Evolutionary conservation across 2,329 filamentous ascomycete species (phyloP).

Genomic region (Pestalotiopsis sp.): DNA sequence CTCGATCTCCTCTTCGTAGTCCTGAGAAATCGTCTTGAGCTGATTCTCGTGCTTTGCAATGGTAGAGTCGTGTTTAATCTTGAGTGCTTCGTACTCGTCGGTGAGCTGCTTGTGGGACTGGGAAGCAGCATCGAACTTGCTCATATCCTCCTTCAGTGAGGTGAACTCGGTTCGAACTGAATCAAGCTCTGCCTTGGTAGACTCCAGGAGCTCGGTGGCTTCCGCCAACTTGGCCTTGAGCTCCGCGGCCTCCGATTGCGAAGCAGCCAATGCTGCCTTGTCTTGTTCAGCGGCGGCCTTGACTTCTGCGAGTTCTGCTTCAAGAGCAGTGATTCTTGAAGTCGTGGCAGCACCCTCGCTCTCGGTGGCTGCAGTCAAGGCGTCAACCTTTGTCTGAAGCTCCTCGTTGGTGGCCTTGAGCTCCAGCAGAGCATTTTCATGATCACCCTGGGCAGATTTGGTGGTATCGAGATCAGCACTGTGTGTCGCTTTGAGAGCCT

Average conservation of each 20-base stretch:
- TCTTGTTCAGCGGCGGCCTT: slow-evolving; percentile 50
- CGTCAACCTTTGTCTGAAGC: slow-evolving; percentile 58
- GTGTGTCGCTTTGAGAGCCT: slow-evolving; percentile 56
- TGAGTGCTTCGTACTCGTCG: slow-evolving; percentile 46
- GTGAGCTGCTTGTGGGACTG: slow-evolving; percentile 31
- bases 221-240: slow-evolving; percentile 38
- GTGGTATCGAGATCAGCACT: slow-evolving; percentile 51
- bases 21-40: slow-evolving; percentile 59
- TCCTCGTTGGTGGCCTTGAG: slow-evolving; percentile 54
- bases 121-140: slow-evolving; percentile 49
- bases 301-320: slow-evolving; percentile 54
- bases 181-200: slow-evolving; percentile 46
- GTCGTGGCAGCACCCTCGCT: slow-evolving; percentile 46
- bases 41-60: slow-evolving; percentile 57
- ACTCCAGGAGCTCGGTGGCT: slow-evolving; percentile 26
- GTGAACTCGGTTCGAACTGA: slow-evolving; percentile 52
- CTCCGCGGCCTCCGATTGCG: slow-evolving; percentile 42
- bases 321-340: slow-evolving; percentile 50
- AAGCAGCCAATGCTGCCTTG: slow-evolving; percentile 49
- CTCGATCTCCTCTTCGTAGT: slow-evolving; percentile 68
- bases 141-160: slow-evolving; percentile 46
- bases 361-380: slow-evolving; percentile 51
- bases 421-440: slow-evolving; percentile 52
- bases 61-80: slow-evolving; percentile 46
- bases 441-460: slow-evolving; percentile 44